A percentile compares a stretch with the other conserved stretches of the same genome.
These are phyloP conservation scores for Piloderma croceum DNA, from an alignment of 768 basidiomycete species.

Conservation along the genomic window DNA sequence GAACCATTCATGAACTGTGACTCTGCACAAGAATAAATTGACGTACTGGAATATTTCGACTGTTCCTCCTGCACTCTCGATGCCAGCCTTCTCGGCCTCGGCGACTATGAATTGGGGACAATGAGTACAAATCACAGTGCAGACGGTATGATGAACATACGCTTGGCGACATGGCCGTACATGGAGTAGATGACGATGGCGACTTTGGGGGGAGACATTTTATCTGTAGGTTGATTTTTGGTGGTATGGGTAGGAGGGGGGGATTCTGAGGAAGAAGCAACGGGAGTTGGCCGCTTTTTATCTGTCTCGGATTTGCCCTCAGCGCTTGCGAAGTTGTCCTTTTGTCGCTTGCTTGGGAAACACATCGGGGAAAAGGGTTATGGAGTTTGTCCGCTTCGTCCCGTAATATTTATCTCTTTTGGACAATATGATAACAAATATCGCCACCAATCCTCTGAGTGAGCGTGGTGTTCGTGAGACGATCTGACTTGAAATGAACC, in stretches of 20 bases:
- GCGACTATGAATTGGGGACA: constrained; percentile 30
- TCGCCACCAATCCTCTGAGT: too few relatives aligned
- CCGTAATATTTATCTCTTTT: too few relatives aligned
- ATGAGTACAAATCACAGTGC: background rate
- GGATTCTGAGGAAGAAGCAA: constrained; percentile 4
- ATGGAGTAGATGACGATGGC: constrained; percentile 71
- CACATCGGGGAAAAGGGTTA: too few relatives aligned
- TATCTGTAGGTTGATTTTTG: constrained; percentile 9
- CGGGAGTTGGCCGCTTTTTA: constrained; percentile 1
- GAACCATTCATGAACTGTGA: too few relatives aligned
- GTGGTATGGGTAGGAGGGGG: constrained; percentile 13
- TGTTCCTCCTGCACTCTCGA: constrained; percentile 19
- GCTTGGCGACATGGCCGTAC: constrained; percentile 66
- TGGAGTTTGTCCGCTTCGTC: too few relatives aligned
- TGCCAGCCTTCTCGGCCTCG: constrained; percentile 33
- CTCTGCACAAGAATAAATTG: background rate
- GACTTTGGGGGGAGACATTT: constrained; percentile 48
- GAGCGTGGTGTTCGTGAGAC: too few relatives aligned
- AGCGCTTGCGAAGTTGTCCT: constrained; percentile 27
- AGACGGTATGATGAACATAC: constrained; percentile 39
- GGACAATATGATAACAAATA: too few relatives aligned
- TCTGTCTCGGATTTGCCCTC: constrained; percentile 13
- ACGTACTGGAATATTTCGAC: constrained; percentile 25
- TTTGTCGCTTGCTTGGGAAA: constrained; percentile 34
- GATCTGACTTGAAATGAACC: too few relatives aligned